Evolutionary conservation across 345 rosid genomes (phyloP).

Genomic region (Rhizophora mangle): DNA sequence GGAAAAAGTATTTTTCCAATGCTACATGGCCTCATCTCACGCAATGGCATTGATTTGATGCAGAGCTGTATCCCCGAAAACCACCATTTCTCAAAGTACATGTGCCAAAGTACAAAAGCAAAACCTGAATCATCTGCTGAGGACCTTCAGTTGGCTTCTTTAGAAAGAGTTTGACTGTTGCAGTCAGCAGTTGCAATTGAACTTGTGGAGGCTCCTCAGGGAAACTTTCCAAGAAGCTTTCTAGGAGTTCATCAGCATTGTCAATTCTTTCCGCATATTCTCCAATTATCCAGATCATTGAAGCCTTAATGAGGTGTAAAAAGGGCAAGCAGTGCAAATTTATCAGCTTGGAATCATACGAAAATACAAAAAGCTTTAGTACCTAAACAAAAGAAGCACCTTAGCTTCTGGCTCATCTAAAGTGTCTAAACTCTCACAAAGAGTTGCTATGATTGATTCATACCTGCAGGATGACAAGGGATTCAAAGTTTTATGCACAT

Average conservation of each 20-base stretch:
- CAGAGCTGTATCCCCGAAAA: not conserved
- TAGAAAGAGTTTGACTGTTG: conserved; percentile 95
- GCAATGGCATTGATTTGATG: not conserved
- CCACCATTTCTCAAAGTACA: conserved; percentile 6
- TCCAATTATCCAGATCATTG: conserved; percentile 99
- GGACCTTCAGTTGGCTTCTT: conserved; percentile 99
- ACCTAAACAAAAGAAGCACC: conserved; percentile 38
- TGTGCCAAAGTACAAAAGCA: conserved; percentile 1
- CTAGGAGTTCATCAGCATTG: conserved; percentile 99
- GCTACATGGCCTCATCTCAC: not conserved
- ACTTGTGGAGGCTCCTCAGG: conserved; percentile 99
- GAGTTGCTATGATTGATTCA: conserved; percentile 95
- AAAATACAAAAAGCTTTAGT: conserved; percentile 7
- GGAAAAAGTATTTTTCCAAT: not conserved
- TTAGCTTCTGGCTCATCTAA: conserved; percentile 98
- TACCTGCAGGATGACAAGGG: conserved; percentile 46
- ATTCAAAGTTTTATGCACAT: conserved; percentile 6
- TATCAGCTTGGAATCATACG: conserved; percentile 7
- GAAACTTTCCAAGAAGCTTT: conserved; percentile 97
- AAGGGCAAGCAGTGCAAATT: not conserved
- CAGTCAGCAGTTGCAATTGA: conserved; percentile 93
- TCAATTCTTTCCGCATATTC: conserved; percentile 99
- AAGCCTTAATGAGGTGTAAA: conserved; percentile 53
- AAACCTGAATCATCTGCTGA: conserved; percentile 99
- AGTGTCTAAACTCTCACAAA: conserved; percentile 98